Evolutionary conservation across 2,329 filamentous ascomycete species (phyloP).

Genomic region (Monilinia polystroma): DNA sequence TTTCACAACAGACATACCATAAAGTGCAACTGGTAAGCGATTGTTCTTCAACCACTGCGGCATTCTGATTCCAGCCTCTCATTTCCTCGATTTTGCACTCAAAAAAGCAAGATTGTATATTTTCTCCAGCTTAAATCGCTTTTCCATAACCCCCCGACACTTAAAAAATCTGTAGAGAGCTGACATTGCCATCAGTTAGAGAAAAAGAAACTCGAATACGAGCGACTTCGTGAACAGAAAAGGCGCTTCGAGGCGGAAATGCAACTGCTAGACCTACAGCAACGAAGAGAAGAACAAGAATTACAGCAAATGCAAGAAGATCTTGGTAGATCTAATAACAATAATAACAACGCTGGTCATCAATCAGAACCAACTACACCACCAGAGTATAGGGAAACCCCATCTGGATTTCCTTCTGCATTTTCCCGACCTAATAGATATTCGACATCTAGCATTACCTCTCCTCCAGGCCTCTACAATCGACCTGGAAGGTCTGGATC

Average conservation of each 20-base stretch:
- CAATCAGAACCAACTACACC: constrained; percentile 96
- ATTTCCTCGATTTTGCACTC: constrained; percentile 3
- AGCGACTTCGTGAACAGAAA: constrained; percentile 84
- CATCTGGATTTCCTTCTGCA: constrained; percentile 70
- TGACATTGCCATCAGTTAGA: constrained; percentile 66
- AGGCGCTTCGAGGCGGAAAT: constrained; percentile 90
- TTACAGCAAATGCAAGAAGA: constrained; percentile 83
- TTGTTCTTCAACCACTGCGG: constrained; percentile 5
- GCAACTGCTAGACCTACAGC: constrained; percentile 82
- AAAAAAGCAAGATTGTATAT: constrained; percentile 20
- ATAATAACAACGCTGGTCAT: constrained; percentile 56
- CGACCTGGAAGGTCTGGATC: constrained; percentile 75
- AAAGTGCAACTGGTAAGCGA: constrained; percentile 74
- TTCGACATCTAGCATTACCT: constrained; percentile 67
- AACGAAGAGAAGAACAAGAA: constrained; percentile 78
- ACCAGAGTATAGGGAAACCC: constrained; percentile 79
- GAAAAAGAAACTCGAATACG: constrained; percentile 90
- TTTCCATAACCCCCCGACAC: constrained; percentile 1
- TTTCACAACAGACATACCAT: constrained; percentile 55
- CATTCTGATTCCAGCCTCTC: constrained; percentile 6
- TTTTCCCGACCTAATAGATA: constrained; percentile 85
- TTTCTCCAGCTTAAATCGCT: constrained; percentile 12
- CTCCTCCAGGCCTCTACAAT: constrained; percentile 72
- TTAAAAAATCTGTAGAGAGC: constrained; percentile 27
- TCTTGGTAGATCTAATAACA: constrained; percentile 54